Evolutionary conservation across 129 eudicot species (phyloP).

Genomic region (Artemisia argyi): DNA sequence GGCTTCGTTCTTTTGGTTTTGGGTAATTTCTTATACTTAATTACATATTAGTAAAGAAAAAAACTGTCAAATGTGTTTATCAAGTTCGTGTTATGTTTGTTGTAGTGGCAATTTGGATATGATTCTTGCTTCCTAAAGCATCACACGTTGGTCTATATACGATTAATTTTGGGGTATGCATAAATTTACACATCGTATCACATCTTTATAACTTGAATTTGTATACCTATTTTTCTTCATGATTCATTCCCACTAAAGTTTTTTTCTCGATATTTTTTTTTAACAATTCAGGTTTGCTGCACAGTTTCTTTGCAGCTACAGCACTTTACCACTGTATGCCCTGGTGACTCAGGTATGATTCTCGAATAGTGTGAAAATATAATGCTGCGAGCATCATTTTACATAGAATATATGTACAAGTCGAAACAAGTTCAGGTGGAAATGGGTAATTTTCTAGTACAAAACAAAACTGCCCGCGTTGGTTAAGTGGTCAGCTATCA

Average conservation of each 20-base stretch:
- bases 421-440: neutral
- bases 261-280: neutral
- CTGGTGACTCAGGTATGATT: conserved; percentile 77
- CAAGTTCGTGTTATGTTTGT: conserved; percentile 14
- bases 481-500: no score
- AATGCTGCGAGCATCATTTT: neutral
- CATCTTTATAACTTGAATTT: neutral
- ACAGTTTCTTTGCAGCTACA: conserved; percentile 78
- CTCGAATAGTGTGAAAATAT: neutral
- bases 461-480: no score
- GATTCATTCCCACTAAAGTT: neutral
- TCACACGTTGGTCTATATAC: conserved; percentile 58
- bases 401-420: neutral
- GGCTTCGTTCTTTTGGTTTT: conserved; percentile 87
- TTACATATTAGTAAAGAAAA: neutral
- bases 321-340: conserved; percentile 78
- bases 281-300: conserved; percentile 54
- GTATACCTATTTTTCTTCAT: neutral
- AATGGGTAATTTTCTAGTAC: no score
- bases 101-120: conserved; percentile 88
- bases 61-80: neutral
- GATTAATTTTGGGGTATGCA: conserved; percentile 60
- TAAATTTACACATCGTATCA: neutral
- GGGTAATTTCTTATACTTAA: conserved; percentile 49
- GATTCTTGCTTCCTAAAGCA: conserved; percentile 68